Conservation (phyloP, 164 flowering plant genomes). For the Magnolia kwangsiensis region DNA sequence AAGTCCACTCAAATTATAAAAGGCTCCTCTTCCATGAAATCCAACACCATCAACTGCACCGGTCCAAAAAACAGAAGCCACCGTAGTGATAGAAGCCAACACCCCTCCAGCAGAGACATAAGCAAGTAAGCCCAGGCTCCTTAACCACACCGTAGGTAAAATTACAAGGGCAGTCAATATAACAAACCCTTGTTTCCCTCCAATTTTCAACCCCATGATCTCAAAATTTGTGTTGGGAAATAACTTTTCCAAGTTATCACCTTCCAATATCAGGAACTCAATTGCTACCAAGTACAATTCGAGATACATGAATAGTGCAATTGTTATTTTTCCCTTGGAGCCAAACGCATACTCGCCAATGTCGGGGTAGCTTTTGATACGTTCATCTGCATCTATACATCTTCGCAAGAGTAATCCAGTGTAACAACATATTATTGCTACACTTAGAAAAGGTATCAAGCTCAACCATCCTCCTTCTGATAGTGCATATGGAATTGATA, state of each 20-base stretch:
- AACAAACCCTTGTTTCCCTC: constrained; percentile 32
- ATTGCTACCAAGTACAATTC: constrained; percentile 69
- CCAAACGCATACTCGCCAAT: constrained; percentile 76
- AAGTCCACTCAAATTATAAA: constrained; percentile 49
- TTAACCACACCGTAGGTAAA: constrained; percentile 61
- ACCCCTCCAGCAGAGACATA: constrained; percentile 71
- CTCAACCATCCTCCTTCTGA: constrained; percentile 70
- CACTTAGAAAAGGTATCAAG: constrained; percentile 33
- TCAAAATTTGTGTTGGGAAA: constrained; percentile 36
- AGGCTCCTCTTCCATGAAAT: constrained; percentile 44
- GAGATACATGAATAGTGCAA: constrained; percentile 43
- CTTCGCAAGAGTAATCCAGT: constrained; percentile 49
- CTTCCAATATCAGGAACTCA: constrained; percentile 73
- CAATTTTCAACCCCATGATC: constrained; percentile 7
- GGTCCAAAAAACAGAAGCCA: constrained; percentile 47
- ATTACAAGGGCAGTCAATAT: constrained; percentile 53
- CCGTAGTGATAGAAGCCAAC: constrained; percentile 49
- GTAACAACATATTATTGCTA: constrained; percentile 48
- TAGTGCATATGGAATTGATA: constrained; percentile 68
- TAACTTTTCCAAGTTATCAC: constrained; percentile 65
- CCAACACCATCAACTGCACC: constrained; percentile 64
- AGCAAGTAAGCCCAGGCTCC: constrained; percentile 47
- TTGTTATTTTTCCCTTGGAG: constrained; percentile 41
- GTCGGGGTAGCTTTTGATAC: constrained; percentile 52
- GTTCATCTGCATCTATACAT: constrained; percentile 47